Evolutionary conservation across 2,329 filamentous ascomycete species (phyloP).

Genomic region (Lasiodiplodia sp.): DNA sequence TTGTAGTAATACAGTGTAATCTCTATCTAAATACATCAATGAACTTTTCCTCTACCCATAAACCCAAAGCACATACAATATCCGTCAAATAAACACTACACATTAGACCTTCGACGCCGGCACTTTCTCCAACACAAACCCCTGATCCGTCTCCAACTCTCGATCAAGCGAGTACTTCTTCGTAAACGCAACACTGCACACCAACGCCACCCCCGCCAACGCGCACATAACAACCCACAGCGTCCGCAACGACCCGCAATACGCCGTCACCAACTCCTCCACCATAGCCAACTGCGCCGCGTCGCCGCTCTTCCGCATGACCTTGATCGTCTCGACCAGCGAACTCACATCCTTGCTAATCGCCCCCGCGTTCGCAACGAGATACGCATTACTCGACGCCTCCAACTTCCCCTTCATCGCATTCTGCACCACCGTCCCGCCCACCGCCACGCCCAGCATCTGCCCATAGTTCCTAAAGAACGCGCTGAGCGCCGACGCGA

Average conservation of each 20-base stretch:
- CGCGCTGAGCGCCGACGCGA: conserved; percentile 48
- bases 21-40: too few relatives aligned
- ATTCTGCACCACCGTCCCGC: conserved; percentile 52
- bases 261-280: conserved; percentile 35
- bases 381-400: conserved; percentile 14
- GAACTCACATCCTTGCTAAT: conserved; percentile 39
- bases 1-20: too few relatives aligned
- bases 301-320: conserved; percentile 31
- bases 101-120: neutral
- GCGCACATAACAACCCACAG: conserved; percentile 43
- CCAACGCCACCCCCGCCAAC: conserved; percentile 37
- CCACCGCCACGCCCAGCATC: conserved; percentile 57
- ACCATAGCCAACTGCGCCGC: conserved; percentile 34
- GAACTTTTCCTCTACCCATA: too few relatives aligned
- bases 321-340: conserved; percentile 38
- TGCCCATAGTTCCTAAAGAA: conserved; percentile 59
- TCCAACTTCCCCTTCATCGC: conserved; percentile 35
- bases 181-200: conserved; percentile 33
- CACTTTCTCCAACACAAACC: conserved; percentile 10
- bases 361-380: conserved; percentile 35
- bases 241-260: conserved; percentile 38
- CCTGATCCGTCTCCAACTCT: conserved; percentile 29
- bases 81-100: too few relatives aligned
- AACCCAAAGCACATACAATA: too few relatives aligned
- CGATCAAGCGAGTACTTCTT: conserved; percentile 25